phyloP scores from a whole-genome alignment of 495 filamentous ascomycete genomes.

The Penicillium odoratum region DNA sequence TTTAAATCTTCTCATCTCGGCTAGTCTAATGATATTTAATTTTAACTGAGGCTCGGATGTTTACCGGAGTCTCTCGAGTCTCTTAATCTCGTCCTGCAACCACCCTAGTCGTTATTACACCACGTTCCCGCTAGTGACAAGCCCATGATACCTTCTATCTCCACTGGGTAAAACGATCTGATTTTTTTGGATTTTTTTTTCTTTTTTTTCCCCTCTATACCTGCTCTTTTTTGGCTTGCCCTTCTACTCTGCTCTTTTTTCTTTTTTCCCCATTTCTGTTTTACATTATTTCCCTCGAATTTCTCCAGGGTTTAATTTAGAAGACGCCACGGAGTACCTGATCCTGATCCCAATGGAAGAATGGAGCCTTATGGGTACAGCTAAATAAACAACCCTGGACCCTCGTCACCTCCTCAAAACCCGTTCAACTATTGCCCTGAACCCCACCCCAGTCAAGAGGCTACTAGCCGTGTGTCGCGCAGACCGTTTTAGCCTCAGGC shows the following conservation, averaged over 20 bases:
- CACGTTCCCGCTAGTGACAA: conserved; percentile 43
- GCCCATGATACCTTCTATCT: conserved; percentile 23
- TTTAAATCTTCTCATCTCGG: conserved; percentile 17
- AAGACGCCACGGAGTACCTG: conserved; percentile 6
- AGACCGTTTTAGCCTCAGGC: conserved; percentile 21
- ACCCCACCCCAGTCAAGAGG: conserved; percentile 30
- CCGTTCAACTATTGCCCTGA: conserved; percentile 29
- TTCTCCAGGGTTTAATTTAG: conserved; percentile 6
- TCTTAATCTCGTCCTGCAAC: conserved; percentile 37
- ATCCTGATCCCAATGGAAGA: conserved; percentile 9
- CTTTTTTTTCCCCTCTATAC: conserved; percentile 1
- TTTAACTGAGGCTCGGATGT: conserved; percentile 25
- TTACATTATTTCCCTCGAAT: neutral
- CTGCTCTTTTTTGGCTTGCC: neutral
- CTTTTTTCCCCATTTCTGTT: neutral
- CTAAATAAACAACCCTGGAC: conserved; percentile 52
- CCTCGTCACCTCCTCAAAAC: conserved; percentile 33
- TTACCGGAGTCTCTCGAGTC: conserved; percentile 22
- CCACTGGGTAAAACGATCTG: neutral
- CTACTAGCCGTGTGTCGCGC: conserved; percentile 23
- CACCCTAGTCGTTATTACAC: conserved; percentile 48
- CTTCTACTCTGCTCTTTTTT: neutral
- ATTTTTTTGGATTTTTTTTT: neutral
- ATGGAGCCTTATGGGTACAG: conserved; percentile 38
- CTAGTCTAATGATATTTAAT: conserved; percentile 17